Evolutionary conservation across 306 rosid genomes (phyloP), one percentile per base, ranked within the genome.

Genomic region (Trifolium pratense): DNA sequence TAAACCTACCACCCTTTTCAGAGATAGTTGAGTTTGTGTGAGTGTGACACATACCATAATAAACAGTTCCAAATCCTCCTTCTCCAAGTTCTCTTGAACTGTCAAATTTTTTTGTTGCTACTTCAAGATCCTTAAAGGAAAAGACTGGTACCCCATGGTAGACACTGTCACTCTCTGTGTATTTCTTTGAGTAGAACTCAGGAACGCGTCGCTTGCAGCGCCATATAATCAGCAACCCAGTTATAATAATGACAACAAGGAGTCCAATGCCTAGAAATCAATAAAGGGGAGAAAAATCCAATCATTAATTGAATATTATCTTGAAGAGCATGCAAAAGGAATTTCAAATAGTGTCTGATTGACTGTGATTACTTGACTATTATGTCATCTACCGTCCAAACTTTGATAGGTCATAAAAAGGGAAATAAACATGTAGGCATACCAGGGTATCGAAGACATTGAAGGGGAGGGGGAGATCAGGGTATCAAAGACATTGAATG

Each of bases 31-130:
- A 34, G 14, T 49, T 70, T 46, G 9, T 8, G 0, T 9, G 12
- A 7, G 2, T 9, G 48, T 42, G 60, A 36, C 0, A 62, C 72
- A 14, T 79, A 83, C 86, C 86, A 60, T 66, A 71, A 69, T 79
- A 83, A 43, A 83, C 84, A 23, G 40, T 71, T 2, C 86, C 86
- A 53, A 79, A 83, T 32, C 86, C 84, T 26, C 84, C 86, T 69
- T 91, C 90, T 66, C 97, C 94, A 15, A 91, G 86, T 73, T 79
- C 82, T 67, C 49, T 89, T n/a, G 82, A 76, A 25, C n/a, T 51
- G 59, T 85, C 80, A 48, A 91, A 91, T 7, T 78, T 75, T 71
- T 91, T 73, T 1, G 97, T 89, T 39, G 97, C 94, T 39, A 40
- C 82, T 66, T 77, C 73, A n/a, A 91, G 92, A 48, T 79, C 84